These are phyloP conservation scores for Nelumbo lutea DNA, from an alignment of 164 flowering plant species.

Conservation along the genomic window DNA sequence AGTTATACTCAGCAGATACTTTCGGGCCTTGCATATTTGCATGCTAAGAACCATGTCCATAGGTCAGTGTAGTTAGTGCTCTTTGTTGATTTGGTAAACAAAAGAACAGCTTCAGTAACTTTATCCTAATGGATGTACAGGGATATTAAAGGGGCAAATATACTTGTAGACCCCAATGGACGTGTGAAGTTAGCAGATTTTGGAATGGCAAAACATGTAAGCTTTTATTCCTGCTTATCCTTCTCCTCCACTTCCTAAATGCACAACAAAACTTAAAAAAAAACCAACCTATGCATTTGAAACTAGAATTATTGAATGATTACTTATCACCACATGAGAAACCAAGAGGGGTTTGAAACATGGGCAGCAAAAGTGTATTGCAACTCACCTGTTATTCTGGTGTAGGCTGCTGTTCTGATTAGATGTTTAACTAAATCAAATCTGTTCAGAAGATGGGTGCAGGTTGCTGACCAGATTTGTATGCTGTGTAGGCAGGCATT, in stretches of 20 bases:
- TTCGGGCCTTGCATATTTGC: conserved; percentile 27
- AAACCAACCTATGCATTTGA: background rate
- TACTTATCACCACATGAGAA: too few relatives aligned
- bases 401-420: too few relatives aligned
- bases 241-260: background rate
- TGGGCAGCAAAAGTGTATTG: too few relatives aligned
- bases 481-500: too few relatives aligned
- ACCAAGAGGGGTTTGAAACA: too few relatives aligned
- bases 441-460: too few relatives aligned
- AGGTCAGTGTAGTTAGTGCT: conserved; percentile 38
- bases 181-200: conserved; percentile 70
- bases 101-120: background rate
- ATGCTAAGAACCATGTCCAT: conserved; percentile 74
- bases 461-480: too few relatives aligned
- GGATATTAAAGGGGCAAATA: conserved; percentile 96
- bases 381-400: too few relatives aligned
- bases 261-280: background rate
- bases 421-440: too few relatives aligned
- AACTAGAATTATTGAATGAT: background rate
- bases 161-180: conserved; percentile 91
- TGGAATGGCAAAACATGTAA: conserved; percentile 45
- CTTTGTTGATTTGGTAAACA: background rate
- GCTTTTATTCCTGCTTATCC: conserved; percentile 12
- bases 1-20: conserved; percentile 87
- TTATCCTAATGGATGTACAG: conserved; percentile 26